A percentile compares a stretch with the other conserved stretches of the same genome.
These are phyloP conservation scores for Fusarium guadeloupense DNA, from an alignment of 2,329 filamentous ascomycete species.

Conservation along the genomic window DNA sequence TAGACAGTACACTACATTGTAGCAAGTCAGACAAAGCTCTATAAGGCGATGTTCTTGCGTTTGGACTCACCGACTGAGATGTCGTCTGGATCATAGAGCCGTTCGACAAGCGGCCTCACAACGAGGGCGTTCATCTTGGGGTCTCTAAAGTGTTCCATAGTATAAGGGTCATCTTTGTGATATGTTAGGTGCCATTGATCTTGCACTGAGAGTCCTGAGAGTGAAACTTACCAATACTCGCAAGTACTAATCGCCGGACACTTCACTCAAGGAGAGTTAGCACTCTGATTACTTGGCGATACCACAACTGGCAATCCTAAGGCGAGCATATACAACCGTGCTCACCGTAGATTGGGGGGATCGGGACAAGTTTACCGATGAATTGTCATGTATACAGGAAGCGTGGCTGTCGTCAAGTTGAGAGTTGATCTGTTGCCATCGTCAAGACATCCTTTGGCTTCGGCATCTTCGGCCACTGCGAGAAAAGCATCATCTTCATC, in stretches of 20 bases:
- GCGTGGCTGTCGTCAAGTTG: conserved; percentile 32
- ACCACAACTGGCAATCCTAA: neutral
- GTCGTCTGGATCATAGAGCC: conserved; percentile 71
- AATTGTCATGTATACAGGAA: conserved; percentile 45
- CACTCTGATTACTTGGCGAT: conserved; percentile 14
- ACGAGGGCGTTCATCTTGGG: conserved; percentile 73
- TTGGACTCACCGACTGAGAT: conserved; percentile 65
- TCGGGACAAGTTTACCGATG: conserved; percentile 39
- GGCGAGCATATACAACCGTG: too few relatives aligned
- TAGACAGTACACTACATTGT: conserved; percentile 69
- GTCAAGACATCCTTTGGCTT: conserved; percentile 41
- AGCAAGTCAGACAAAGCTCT: conserved; percentile 1
- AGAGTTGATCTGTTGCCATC: conserved; percentile 38
- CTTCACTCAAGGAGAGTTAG: conserved; percentile 42
- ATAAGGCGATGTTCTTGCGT: neutral
- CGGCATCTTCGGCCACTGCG: conserved; percentile 36
- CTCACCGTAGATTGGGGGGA: neutral
- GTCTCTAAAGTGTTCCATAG: conserved; percentile 70
- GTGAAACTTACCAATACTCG: conserved; percentile 39
- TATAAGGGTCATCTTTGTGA: conserved; percentile 53
- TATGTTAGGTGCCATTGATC: conserved; percentile 8
- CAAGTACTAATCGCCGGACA: conserved; percentile 43
- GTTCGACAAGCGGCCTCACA: conserved; percentile 74
- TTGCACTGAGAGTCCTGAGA: neutral
- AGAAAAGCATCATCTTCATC: conserved; percentile 43